Conservation (phyloP, 768 basidiomycete genomes). For the Chalciporus sphaerocephalus region DNA sequence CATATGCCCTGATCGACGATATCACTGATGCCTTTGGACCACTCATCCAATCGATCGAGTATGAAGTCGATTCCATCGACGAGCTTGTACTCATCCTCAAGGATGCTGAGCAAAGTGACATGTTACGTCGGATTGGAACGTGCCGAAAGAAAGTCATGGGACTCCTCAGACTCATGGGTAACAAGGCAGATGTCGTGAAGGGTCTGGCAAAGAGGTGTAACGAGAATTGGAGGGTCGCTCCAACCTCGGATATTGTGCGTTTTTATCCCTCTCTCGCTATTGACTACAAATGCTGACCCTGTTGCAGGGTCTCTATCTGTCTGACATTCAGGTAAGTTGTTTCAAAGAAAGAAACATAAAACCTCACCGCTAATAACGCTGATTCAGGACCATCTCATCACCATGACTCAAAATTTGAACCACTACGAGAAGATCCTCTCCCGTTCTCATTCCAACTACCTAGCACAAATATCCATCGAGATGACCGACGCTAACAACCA, state of each 20-base stretch:
- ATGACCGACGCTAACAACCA: constrained; percentile 99
- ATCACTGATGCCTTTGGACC: constrained; percentile 99
- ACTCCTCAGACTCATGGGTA: constrained; percentile 91
- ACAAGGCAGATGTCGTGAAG: constrained; percentile 99
- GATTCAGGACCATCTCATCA: constrained; percentile 87
- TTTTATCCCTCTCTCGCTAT: background rate
- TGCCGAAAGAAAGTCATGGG: constrained; percentile 99
- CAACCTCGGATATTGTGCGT: constrained; percentile 91
- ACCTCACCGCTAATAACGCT: constrained; percentile 4
- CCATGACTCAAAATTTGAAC: constrained; percentile 99
- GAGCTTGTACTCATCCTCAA: constrained; percentile 96
- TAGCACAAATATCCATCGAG: constrained; percentile 98
- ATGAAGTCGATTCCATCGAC: constrained; percentile 98
- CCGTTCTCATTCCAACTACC: constrained; percentile 97
- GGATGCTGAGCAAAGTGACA: constrained; percentile 73
- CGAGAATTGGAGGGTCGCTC: constrained; percentile 98
- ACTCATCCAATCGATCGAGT: constrained; percentile 96
- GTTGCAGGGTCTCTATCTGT: constrained; percentile 82
- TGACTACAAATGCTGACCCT: constrained; percentile 4
- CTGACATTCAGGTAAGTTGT: constrained; percentile 77
- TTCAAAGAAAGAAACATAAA: background rate
- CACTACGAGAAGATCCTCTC: constrained; percentile 99
- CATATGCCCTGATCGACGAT: constrained; percentile 98
- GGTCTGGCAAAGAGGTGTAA: constrained; percentile 97
- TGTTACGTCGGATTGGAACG: constrained; percentile 94